Evolutionary conservation across 192 early-diverging fungal genomes (phyloP).

Genomic region (Chytriomyces sp.): DNA sequence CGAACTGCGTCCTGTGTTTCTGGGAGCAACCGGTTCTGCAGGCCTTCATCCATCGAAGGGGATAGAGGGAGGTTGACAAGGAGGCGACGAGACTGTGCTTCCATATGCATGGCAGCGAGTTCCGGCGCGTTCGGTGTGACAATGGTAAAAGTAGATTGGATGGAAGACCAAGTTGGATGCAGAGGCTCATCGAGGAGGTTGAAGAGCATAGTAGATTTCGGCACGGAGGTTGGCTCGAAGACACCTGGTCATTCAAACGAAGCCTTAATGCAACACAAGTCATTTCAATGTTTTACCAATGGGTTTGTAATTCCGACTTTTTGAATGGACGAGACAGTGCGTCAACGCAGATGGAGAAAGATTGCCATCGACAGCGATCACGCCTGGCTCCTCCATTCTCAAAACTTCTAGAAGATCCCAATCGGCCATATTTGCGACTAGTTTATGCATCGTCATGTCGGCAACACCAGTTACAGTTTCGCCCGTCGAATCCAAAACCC

Average conservation of each 20-base stretch:
- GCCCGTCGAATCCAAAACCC: conserved; percentile 71
- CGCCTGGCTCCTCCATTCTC: conserved; percentile 47
- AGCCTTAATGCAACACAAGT: no score
- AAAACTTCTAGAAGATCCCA: conserved; percentile 9
- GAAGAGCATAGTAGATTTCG: conserved; percentile 69
- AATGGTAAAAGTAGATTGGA: conserved; percentile 40
- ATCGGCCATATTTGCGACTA: conserved; percentile 34
- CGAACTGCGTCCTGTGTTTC: conserved; percentile 1
- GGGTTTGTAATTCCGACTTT: no score
- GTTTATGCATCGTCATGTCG: conserved; percentile 86
- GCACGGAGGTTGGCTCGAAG: conserved; percentile 92
- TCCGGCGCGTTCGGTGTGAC: conserved; percentile 79
- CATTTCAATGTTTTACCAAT: no score
- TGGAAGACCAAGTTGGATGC: conserved; percentile 5
- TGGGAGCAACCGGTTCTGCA: no score
- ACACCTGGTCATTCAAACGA: no score
- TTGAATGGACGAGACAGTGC: no score
- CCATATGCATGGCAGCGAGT: conserved; percentile 58
- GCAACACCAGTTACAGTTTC: conserved; percentile 80
- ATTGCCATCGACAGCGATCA: conserved; percentile 28
- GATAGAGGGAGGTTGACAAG: no score
- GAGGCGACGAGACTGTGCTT: neutral
- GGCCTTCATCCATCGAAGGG: neutral
- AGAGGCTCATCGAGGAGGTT: conserved; percentile 3
- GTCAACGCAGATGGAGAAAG: conserved; percentile 6